Evolutionary conservation across 805 yeast genomes (phyloP), one percentile per base, ranked within the genome.

Genomic region (Lipomyces orientalis): DNA sequence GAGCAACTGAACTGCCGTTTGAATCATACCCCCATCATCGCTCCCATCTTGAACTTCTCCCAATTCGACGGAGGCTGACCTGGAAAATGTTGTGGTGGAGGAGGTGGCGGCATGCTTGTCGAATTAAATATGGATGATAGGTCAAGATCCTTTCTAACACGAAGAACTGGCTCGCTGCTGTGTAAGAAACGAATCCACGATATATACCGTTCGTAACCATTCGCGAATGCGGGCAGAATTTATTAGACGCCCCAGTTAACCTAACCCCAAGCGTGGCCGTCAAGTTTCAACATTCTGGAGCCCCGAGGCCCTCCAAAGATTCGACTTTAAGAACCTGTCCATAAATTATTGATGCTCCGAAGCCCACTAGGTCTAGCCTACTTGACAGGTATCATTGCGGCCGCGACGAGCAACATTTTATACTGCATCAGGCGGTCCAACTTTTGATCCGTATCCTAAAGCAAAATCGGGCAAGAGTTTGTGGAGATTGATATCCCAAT

Each of bases 11-110:
- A 25, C 54, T 12, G 2, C 14, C 34, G 16, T 16, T 6, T 6
- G 22, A 25, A 29, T 79, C 85, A 65, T 81, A 82, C 87, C 71
- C 99, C 99, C 98, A 95, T 95, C 82, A 94, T 82, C 69, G 93
- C 89, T 64, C 99, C 99, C 98, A 95, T 95, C 82, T 95, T 95
- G 86, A 95, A 91, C 82, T 95, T 95, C 65, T 95, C 97, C 82
- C 93, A 92, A 80, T 90, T 88, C 60, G 97, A 90, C 65, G 96
- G 97, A 73, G 77, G 67, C 25, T 39, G 58, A 60, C 73, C 75
- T 37, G 68, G 70, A 51, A 71, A 73, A 61, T 60, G 65, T 62
- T 72, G 51, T 68, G 75, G 60, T 52, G 73, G 79, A 25, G 29
- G 29, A 25, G 29, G 78, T n/a, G 79, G 80, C 76, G 66, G 65